These are phyloP conservation scores for Chimonanthus salicifolius DNA, from an alignment of 164 flowering plant species.

Conservation along the genomic window DNA sequence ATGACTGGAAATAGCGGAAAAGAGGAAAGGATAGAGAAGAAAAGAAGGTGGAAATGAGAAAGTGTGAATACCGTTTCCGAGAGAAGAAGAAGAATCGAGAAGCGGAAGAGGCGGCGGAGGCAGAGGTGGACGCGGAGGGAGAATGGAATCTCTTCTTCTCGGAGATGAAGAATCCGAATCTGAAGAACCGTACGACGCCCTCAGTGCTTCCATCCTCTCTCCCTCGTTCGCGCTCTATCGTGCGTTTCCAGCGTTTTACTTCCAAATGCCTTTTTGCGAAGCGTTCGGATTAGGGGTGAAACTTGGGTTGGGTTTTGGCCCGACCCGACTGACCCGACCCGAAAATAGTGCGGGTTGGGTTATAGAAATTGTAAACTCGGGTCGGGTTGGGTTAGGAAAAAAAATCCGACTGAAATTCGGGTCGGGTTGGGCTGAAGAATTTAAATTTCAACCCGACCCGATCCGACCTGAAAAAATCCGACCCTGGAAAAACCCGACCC, in stretches of 20 bases:
- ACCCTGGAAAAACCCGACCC: no score
- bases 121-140: neutral
- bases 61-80: constrained; percentile 23
- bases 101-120: constrained; percentile 73
- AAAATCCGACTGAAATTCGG: no score
- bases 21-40: neutral
- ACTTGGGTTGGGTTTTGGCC: no score
- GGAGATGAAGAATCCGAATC: constrained; percentile 38
- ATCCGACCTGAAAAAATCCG: no score
- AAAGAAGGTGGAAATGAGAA: neutral
- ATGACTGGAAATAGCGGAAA: neutral
- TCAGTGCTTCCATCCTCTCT: constrained; percentile 56
- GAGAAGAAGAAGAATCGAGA: constrained; percentile 32
- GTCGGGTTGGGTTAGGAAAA: no score
- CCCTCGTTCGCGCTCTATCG: neutral
- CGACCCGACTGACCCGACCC: no score
- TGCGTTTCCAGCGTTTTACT: neutral
- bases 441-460: no score
- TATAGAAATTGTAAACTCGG: no score
- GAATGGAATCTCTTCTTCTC: neutral
- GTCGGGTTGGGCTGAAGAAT: no score
- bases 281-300: neutral
- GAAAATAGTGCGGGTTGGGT: no score
- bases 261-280: neutral
- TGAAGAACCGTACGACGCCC: constrained; percentile 49